Conservation (phyloP, 306 rosid genomes). For the Sicyos baderoa region DNA sequence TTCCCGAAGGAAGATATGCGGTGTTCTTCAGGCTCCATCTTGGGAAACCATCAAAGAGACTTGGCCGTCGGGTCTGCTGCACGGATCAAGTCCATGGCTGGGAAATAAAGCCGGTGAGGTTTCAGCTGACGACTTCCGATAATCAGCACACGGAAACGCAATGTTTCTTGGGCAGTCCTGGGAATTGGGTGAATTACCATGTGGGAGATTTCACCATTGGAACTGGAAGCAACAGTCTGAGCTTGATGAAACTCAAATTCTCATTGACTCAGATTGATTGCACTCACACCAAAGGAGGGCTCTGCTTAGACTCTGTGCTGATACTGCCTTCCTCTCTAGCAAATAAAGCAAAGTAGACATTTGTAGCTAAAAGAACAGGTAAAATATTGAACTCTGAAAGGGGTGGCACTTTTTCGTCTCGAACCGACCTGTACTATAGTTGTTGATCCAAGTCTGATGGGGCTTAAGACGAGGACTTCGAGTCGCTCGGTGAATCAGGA, state of each 20-base stretch:
- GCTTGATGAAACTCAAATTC: slow-evolving; percentile 53
- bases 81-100: slow-evolving; percentile 68
- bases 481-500: background rate
- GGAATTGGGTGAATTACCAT: slow-evolving; percentile 59
- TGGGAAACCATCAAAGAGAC: slow-evolving; percentile 55
- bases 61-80: slow-evolving; percentile 62
- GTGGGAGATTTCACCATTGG: slow-evolving; percentile 62
- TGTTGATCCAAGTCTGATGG: too few species aligned
- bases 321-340: slow-evolving; percentile 33
- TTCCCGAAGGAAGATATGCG: slow-evolving; percentile 56
- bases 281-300: slow-evolving; percentile 88
- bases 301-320: slow-evolving; percentile 70
- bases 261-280: slow-evolving; percentile 78
- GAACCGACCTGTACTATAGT: background rate
- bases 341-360: slow-evolving; percentile 8
- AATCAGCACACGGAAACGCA: slow-evolving; percentile 49
- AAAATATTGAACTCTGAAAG: background rate
- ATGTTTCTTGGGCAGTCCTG: slow-evolving; percentile 54
- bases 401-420: background rate
- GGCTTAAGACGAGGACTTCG: background rate
- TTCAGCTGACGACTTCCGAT: slow-evolving; percentile 60
- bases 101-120: slow-evolving; percentile 65
- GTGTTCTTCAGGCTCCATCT: slow-evolving; percentile 70
- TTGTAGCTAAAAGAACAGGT: slow-evolving; percentile 6
- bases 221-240: slow-evolving; percentile 24